Conservation (phyloP, 345 rosid species). For the Populus davidiana region DNA sequence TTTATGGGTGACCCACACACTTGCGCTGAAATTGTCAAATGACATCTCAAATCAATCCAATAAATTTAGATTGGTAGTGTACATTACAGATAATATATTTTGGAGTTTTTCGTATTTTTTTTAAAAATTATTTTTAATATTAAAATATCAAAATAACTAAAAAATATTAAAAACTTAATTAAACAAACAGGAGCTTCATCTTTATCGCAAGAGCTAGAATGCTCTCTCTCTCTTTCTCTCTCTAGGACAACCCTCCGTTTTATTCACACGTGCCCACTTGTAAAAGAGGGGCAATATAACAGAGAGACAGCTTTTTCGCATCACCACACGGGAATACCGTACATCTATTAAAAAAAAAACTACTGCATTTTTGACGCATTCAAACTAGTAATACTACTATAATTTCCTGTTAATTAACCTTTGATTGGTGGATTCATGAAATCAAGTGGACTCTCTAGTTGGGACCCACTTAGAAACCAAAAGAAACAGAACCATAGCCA, state of each 20-base stretch:
- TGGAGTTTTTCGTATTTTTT: no score
- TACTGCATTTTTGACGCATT: background rate
- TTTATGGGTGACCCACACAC: background rate
- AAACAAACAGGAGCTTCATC: background rate
- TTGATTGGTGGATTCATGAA: background rate
- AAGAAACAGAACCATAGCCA: background rate
- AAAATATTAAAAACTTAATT: no score
- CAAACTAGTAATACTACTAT: background rate
- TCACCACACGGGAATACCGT: slow-evolving; percentile 18
- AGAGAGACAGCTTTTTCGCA: slow-evolving; percentile 21
- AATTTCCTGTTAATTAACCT: background rate
- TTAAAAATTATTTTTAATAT: no score
- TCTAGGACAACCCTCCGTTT: background rate
- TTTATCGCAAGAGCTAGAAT: background rate
- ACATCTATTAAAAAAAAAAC: background rate
- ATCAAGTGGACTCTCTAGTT: background rate
- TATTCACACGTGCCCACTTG: slow-evolving; percentile 31
- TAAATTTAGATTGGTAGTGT: background rate
- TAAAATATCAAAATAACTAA: no score
- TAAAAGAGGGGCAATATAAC: slow-evolving; percentile 11
- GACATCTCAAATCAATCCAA: background rate
- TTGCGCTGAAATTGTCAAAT: background rate
- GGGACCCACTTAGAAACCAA: slow-evolving; percentile 6
- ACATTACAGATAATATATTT: background rate
- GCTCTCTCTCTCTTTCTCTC: background rate